Percentiles rank a stretch among this genome's conserved stretches.
These are phyloP conservation scores for Fragaria ananassa DNA, from an alignment of 306 rosid species.

Conservation along the genomic window DNA sequence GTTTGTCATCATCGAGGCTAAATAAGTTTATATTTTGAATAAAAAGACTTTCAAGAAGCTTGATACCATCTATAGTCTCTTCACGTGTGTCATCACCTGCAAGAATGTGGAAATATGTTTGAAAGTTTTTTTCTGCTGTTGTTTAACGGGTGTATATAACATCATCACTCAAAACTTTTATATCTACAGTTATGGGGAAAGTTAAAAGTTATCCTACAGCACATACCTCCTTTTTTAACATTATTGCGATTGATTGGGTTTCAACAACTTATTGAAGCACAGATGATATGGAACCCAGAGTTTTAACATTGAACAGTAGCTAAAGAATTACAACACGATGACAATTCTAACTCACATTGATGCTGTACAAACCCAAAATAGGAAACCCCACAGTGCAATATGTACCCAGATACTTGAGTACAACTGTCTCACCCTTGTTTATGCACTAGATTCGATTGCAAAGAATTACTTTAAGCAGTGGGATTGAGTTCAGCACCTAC, in stretches of 20 bases:
- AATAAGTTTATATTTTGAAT: background rate
- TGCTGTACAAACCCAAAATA: background rate
- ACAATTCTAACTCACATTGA: background rate
- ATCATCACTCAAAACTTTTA: background rate
- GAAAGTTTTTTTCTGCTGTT: background rate
- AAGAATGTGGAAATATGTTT: background rate
- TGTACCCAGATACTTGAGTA: background rate
- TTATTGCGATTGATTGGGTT: background rate
- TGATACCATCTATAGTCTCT: background rate
- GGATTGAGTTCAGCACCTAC: background rate
- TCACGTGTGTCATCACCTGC: background rate
- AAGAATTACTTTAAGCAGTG: background rate
- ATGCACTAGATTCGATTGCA: background rate
- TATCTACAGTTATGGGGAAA: background rate
- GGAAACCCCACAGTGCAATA: background rate
- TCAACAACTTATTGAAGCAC: background rate
- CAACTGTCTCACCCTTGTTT: background rate
- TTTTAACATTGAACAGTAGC: background rate
- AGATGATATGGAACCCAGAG: background rate
- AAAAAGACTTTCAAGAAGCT: background rate
- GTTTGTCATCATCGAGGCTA: background rate
- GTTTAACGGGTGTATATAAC: background rate
- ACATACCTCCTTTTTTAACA: conserved; percentile 1
- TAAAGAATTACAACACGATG: background rate
- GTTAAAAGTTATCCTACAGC: background rate